These are phyloP conservation scores for Tephrocybe sp. DNA, from an alignment of 768 basidiomycete species.

Conservation along the genomic window DNA sequence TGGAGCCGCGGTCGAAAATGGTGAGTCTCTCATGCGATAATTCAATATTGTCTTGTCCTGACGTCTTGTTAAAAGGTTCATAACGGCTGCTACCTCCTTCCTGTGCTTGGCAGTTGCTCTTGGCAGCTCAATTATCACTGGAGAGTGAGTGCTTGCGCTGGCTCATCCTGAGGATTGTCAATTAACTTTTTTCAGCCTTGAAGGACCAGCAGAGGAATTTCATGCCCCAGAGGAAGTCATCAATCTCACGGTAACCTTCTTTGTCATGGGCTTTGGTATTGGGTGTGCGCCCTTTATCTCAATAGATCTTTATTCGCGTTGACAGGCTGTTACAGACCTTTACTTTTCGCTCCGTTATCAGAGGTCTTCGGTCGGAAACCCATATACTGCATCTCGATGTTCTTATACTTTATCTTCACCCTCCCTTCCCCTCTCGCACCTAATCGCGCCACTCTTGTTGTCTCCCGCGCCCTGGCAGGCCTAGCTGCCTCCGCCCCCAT, in stretches of 20 bases:
- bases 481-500: conserved; percentile 14
- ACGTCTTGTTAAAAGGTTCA: conserved; percentile 23
- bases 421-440: conserved; percentile 42
- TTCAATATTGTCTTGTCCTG: not conserved
- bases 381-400: conserved; percentile 34
- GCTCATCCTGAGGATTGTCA: not conserved
- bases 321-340: conserved; percentile 26
- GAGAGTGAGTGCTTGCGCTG: conserved; percentile 28
- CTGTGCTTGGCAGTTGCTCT: conserved; percentile 36
- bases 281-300: conserved; percentile 27
- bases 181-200: conserved; percentile 23
- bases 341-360: conserved; percentile 37
- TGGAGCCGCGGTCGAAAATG: conserved; percentile 4
- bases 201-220: conserved; percentile 28
- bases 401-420: conserved; percentile 43
- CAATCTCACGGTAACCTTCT: conserved; percentile 40
- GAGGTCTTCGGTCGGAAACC: conserved; percentile 36
- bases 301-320: conserved; percentile 12
- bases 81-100: conserved; percentile 31
- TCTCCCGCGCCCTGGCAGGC: conserved; percentile 23
- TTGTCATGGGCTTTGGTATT: conserved; percentile 40
- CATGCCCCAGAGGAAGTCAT: conserved; percentile 32
- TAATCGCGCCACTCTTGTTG: conserved; percentile 31
- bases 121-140: conserved; percentile 38
- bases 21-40: not conserved